Evolutionary conservation across 140 eudicot species (phyloP), one percentile per base, ranked within the genome.

Genomic region (Erigeron philadelphicus): DNA sequence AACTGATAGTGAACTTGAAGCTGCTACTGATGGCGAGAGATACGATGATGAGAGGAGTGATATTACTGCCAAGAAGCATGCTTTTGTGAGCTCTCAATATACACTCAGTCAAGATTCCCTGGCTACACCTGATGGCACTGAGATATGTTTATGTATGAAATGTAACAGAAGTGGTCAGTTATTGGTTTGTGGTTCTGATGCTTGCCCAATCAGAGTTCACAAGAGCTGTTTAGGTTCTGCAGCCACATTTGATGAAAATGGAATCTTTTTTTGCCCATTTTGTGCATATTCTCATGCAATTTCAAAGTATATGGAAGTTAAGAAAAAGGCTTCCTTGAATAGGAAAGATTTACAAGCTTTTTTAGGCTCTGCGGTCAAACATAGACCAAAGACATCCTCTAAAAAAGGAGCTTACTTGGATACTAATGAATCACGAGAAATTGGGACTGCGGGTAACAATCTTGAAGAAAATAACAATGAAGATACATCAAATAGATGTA

Each of bases 281-380:
- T 92, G 98, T 86, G 81, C 90, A 11, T 92, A 88, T 80, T 82
- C 88, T 40, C 83, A 72, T 71, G 88, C 95, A 46, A 81, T 86
- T 49, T 82, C 88, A 1, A 79, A 76, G 74, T 92, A 79, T 79
- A 12, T 61, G 16, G 82, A 81, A 78, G 78, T 64, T 66, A 92
- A 86, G 86, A 83, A 74, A 63, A 83, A 69, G 64, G 72, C 68
- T 31, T 73, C 85, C 18, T 63, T 76, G 62, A 86, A 96, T 60
- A 88, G 87, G 76, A 86, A 79, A 67, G 79, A 85, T 62, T 76
- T 92, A 52, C 73, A 78, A 10, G 72, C 57, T 6, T 88, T 88
- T 74, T 48, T 81, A 52, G 60, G 72, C 53, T 74, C 73, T 9
- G 77, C 68, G 21, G 67, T 56, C 42, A 70, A 58, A 69, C 47